Base-by-base conservation (phyloP, 257 asterid genomes). In the Avicennia marina region DNA sequence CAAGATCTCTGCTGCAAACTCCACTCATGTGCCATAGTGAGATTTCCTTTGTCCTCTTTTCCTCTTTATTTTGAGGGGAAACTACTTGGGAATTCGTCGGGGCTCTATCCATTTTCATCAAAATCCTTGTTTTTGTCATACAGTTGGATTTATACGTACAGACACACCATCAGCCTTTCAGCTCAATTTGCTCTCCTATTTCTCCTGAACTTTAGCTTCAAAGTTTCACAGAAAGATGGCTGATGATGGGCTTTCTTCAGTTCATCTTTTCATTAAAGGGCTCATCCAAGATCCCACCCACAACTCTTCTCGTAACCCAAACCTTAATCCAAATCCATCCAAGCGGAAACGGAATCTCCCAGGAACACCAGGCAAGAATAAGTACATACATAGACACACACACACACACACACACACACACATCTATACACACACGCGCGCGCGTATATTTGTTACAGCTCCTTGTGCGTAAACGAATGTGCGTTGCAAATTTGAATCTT, bases 341-440 rank as follows among this genome's bases (percentile, higher is more conserved):
- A 86, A 86, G 58, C 61, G 91, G 44, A 86, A 86, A 68, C 55
- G 95, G 46, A 85, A 78, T 47, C 90, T 82, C 6, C 95, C 95
- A 0, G 95, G 95, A 44, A 82, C 67, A 31, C 95, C 93, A 72
- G 90, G 95, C 59, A 71, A 66, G 65, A 21, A 10, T 2, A 20
- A 0, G 4, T 8, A 29, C 7, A 29, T 8, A 29, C 8, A 4
- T 29, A 4, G 19, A 26, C 3, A 7, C 0, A 39, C 27, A 29
- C 15, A 33, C 6, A 25, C 20, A 43, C 6, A 17, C 7, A 33
- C 4, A n/a, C 34, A 4, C 34, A 29, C 7, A 29, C 34, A 29
- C 8, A 4, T 29, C 34, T 19, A 26, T 6, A 7, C 0, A 39
- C 27, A 29, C 15, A 33, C 6, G 16, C 20, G 27, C 6, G 11